phyloP scores from a whole-genome alignment of 768 basidiomycete species.

The Boletus insuetus region DNA sequence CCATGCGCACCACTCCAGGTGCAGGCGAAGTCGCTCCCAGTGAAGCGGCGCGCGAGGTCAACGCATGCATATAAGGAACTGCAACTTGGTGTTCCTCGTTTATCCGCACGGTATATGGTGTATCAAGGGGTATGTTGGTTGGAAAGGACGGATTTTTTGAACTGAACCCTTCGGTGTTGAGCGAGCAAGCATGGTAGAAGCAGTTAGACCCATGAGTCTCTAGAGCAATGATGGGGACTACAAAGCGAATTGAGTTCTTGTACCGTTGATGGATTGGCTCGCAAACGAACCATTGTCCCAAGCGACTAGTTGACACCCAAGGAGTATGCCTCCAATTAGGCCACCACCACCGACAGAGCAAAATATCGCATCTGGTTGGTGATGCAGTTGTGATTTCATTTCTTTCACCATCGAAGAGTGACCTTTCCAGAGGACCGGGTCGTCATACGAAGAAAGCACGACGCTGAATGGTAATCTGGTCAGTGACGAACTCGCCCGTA shows the following conservation, averaged over 20 bases:
- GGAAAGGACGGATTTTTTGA: slow-evolving; percentile 33
- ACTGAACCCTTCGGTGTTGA: slow-evolving; percentile 43
- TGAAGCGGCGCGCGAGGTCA: slow-evolving; percentile 67
- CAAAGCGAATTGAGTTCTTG: background rate
- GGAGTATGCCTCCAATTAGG: slow-evolving; percentile 64
- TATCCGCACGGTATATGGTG: slow-evolving; percentile 42
- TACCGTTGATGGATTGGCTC: background rate
- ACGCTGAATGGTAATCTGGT: slow-evolving; percentile 39
- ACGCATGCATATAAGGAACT: slow-evolving; percentile 53
- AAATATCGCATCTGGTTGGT: slow-evolving; percentile 67
- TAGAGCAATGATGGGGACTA: slow-evolving; percentile 63
- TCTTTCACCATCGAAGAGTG: slow-evolving; percentile 74
- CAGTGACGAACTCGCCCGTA: background rate
- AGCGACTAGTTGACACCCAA: slow-evolving; percentile 58
- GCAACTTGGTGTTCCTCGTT: slow-evolving; percentile 45
- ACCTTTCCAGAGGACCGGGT: slow-evolving; percentile 69
- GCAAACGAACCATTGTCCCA: slow-evolving; percentile 65
- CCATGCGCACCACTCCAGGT: slow-evolving; percentile 60
- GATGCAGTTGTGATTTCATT: slow-evolving; percentile 50
- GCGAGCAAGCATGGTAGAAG: slow-evolving; percentile 67
- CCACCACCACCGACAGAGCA: slow-evolving; percentile 80
- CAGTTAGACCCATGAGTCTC: slow-evolving; percentile 74
- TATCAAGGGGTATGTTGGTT: slow-evolving; percentile 22
- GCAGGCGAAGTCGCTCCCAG: slow-evolving; percentile 69
- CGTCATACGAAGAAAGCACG: slow-evolving; percentile 69